A percentile compares a stretch with the other conserved stretches of the same genome.
These are phyloP conservation scores for Ocimum tenuiflorum DNA, from an alignment of 257 asterid genomes.

Conservation along the genomic window DNA sequence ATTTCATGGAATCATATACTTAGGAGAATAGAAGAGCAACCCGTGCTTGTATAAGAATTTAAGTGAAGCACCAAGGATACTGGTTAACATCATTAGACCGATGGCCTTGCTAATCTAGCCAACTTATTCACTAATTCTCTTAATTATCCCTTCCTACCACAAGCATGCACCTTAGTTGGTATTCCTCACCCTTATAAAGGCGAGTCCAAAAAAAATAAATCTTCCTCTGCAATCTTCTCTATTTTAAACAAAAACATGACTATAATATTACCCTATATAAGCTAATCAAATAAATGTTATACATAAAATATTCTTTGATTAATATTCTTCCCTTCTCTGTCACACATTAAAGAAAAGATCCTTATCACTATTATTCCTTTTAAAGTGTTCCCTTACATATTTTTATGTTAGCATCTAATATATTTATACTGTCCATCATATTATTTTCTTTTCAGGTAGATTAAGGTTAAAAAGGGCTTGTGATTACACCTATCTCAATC, in stretches of 20 bases:
- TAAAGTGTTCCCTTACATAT: neutral
- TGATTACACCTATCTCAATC: constrained; percentile 71
- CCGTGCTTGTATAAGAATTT: neutral
- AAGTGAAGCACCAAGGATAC: neutral
- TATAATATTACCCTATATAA: neutral
- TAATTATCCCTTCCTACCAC: neutral
- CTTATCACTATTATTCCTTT: neutral
- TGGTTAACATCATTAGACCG: neutral
- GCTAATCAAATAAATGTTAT: neutral
- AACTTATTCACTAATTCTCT: neutral
- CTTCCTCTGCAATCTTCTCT: neutral
- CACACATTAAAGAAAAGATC: neutral
- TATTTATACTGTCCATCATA: neutral
- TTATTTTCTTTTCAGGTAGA: constrained; percentile 43
- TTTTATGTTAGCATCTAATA: neutral
- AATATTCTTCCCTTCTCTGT: neutral
- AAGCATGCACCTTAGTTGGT: no score
- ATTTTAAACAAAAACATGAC: no score
- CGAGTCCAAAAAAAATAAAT: neutral
- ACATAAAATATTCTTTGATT: neutral
- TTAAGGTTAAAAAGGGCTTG: constrained; percentile 59
- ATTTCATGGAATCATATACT: neutral
- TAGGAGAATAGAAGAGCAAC: neutral
- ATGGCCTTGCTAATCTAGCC: neutral
- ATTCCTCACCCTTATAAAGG: no score